phyloP scores from a whole-genome alignment of 2,329 filamentous ascomycete genomes.

The Cryphonectria parasitica region DNA sequence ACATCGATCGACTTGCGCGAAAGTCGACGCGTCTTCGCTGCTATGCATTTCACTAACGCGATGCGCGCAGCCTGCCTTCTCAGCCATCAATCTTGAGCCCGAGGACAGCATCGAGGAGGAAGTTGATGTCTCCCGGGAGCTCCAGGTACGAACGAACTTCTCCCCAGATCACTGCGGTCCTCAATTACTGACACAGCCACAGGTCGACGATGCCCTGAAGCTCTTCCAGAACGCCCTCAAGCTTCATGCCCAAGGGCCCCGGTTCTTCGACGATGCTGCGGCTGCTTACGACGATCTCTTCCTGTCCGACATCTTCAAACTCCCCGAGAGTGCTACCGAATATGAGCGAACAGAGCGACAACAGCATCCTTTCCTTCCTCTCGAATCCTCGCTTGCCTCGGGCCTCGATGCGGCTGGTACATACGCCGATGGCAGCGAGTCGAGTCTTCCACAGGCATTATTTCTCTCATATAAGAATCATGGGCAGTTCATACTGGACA shows the following conservation, averaged over 20 bases:
- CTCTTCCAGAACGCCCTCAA: slow-evolving; percentile 90
- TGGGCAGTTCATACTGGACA: slow-evolving; percentile 88
- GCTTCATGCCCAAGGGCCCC: slow-evolving; percentile 83
- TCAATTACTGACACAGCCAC: slow-evolving; percentile 12
- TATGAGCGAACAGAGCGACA: slow-evolving; percentile 72
- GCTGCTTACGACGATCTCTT: slow-evolving; percentile 86
- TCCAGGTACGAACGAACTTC: slow-evolving; percentile 62
- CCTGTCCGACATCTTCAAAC: slow-evolving; percentile 90
- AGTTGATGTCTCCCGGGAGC: slow-evolving; percentile 91
- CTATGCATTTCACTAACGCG: slow-evolving; percentile 7
- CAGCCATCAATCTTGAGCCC: slow-evolving; percentile 90
- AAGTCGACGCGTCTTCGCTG: not conserved
- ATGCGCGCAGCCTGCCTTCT: slow-evolving; percentile 66
- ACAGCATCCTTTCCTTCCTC: slow-evolving; percentile 51
- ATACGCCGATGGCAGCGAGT: slow-evolving; percentile 74
- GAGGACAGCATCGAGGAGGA: slow-evolving; percentile 91
- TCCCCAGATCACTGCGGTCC: not conserved
- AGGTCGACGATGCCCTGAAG: slow-evolving; percentile 95
- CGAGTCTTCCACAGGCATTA: slow-evolving; percentile 83
- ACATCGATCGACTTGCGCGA: not conserved
- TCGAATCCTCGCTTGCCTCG: slow-evolving; percentile 53
- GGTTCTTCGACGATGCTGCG: slow-evolving; percentile 74
- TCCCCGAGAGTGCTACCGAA: slow-evolving; percentile 83
- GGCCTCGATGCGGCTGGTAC: slow-evolving; percentile 61
- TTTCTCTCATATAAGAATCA: slow-evolving; percentile 96